phyloP scores from a whole-genome alignment of 306 rosid species.

The Quercus cerris region DNA sequence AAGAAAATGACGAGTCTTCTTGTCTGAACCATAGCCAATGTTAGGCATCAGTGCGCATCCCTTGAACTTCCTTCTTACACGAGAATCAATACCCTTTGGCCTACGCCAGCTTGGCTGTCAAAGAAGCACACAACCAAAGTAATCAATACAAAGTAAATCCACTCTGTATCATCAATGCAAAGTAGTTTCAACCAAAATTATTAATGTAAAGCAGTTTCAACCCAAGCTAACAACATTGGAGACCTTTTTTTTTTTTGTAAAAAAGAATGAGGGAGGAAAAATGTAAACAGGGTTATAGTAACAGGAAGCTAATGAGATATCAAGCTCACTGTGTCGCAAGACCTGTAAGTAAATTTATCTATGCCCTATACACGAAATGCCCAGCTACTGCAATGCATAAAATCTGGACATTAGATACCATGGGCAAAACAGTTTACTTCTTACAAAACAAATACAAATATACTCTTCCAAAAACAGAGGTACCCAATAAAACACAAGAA shows the following conservation, averaged over 20 bases:
- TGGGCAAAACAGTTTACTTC: slow-evolving; percentile 29
- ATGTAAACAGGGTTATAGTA: slow-evolving; percentile 69
- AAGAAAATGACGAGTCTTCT: slow-evolving; percentile 75
- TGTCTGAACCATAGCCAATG: slow-evolving; percentile 80
- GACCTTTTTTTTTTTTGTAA: neutral
- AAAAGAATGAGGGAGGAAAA: neutral
- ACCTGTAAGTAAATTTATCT: slow-evolving; percentile 40
- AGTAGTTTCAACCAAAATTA: neutral
- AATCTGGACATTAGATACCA: slow-evolving; percentile 78
- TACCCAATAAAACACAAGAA: neutral
- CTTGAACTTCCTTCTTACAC: slow-evolving; percentile 79
- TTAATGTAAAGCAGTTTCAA: neutral
- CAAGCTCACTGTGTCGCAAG: slow-evolving; percentile 76
- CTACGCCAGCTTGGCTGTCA: slow-evolving; percentile 70
- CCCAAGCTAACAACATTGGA: no score
- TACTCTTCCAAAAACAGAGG: neutral
- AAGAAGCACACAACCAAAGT: neutral
- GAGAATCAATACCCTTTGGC: slow-evolving; percentile 88
- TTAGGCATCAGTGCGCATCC: slow-evolving; percentile 80
- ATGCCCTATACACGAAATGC: slow-evolving; percentile 64
- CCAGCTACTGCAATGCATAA: slow-evolving; percentile 35
- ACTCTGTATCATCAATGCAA: neutral
- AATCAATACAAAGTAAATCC: neutral
- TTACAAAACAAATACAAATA: neutral
- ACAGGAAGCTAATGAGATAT: slow-evolving; percentile 39